phyloP scores from a whole-genome alignment of 805 yeast species.

The Tetrapisispora phaffii region DNA sequence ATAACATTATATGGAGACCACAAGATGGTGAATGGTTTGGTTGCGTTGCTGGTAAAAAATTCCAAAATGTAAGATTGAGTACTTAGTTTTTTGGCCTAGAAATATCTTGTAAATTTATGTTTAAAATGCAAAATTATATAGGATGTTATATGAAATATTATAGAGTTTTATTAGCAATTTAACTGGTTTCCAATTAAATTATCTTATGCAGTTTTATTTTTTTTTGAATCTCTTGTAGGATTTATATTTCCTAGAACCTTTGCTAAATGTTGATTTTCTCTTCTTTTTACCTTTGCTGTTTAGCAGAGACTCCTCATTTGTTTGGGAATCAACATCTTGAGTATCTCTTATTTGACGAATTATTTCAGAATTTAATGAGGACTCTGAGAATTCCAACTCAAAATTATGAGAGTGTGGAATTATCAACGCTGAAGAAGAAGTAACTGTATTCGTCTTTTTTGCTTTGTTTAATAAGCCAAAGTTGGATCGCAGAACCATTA shows the following conservation, averaged over 20 bases:
- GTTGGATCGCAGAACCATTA: slow-evolving; percentile 18
- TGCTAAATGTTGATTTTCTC: slow-evolving; percentile 4
- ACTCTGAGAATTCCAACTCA: neutral
- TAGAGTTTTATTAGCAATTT: slow-evolving; percentile 1
- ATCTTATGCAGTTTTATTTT: neutral
- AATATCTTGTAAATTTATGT: neutral
- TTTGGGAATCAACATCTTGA: slow-evolving; percentile 3
- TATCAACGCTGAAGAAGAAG: neutral
- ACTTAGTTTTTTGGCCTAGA: neutral
- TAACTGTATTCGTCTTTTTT: too few relatives aligned
- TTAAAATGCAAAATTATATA: slow-evolving; percentile 1
- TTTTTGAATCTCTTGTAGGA: neutral
- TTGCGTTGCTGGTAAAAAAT: slow-evolving; percentile 31
- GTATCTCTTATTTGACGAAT: slow-evolving; percentile 13
- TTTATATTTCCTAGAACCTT: slow-evolving; percentile 7
- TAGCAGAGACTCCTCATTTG: neutral
- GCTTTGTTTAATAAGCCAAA: neutral
- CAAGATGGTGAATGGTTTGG: slow-evolving; percentile 72
- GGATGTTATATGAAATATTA: neutral
- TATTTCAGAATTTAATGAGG: slow-evolving; percentile 8
- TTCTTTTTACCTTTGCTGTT: neutral
- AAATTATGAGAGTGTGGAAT: neutral
- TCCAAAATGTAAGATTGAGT: slow-evolving; percentile 27
- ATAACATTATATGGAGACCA: slow-evolving; percentile 64
- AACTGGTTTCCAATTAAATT: neutral